Base-by-base conservation (phyloP, 805 yeast species). In the Pichia pseudocactophila region DNA sequence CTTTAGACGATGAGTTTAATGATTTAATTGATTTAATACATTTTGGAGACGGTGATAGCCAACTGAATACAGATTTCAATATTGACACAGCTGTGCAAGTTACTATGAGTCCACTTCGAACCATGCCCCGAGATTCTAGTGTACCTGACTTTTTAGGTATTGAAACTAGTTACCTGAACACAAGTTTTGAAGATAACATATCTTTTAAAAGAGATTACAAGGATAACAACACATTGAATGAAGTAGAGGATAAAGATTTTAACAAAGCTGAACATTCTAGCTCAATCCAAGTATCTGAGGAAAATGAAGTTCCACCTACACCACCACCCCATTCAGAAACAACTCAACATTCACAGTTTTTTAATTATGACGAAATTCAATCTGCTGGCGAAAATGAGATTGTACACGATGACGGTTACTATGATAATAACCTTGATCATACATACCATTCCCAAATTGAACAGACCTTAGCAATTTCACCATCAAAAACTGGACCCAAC, bases 11-110 rank as follows among this genome's bases (percentile, higher is more conserved):
- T 3, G 60, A 57, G 11, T 34, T 60, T 10, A 45, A 40, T 38
- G 62, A 58, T n/a, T 36, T 61, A n/a, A 53, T 59, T 48, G 50
- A 55, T 37, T 49, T 57, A 53, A 54, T 60, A 25, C 51, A 55
- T 30, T 61, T 61, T 43, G 56, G 55, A 34, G 55, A 53, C 25
- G 59, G 51, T 30, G 49, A 50, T 35, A 42, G 49, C 6, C 12
- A 31, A 4, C 39, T 50, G 12, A 56, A 59, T 39, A 56, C 62
- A 2, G 45, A 48, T 39, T 58, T 59, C 39, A 40, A 56, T 35
- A 39, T 58, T 12, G 56, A 47, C 18, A 42, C 34, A 10, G 32
- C 33, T 17, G 30, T 49, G 15, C 18, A 34, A 10, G 16, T 37
- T 7, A 34, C 39, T 13, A 17, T 46, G 11, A 46, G 52, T 41